phyloP scores from a whole-genome alignment of 1,139 yeast species.

The Kodamaea fungicola region DNA sequence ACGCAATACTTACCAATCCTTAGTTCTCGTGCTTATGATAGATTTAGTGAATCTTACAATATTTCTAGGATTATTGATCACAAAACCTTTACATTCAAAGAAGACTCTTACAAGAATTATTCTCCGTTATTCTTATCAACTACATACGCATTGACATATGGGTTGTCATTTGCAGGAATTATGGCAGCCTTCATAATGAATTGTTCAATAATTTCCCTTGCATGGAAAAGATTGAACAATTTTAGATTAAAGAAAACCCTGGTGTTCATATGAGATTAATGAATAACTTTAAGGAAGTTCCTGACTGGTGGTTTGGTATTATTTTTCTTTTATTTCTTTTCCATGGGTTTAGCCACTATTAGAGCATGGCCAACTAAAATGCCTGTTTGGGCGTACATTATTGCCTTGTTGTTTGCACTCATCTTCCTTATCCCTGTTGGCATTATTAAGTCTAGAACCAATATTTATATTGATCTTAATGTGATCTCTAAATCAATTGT shows the following conservation, averaged over 20 bases:
- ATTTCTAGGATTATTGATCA: conserved; percentile 41
- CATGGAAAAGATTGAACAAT: conserved; percentile 51
- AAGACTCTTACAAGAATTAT: conserved; percentile 42
- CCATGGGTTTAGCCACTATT: conserved; percentile 35
- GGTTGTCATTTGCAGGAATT: conserved; percentile 61
- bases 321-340: conserved; percentile 39
- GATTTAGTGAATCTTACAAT: conserved; percentile 31
- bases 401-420: conserved; percentile 40
- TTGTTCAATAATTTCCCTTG: too few relatives aligned
- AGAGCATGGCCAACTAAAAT: conserved; percentile 43
- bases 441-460: conserved; percentile 38
- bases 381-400: conserved; percentile 37
- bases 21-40: conserved; percentile 37
- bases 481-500: conserved; percentile 17
- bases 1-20: conserved; percentile 44
- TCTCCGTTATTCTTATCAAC: conserved; percentile 65
- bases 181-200: conserved; percentile 55
- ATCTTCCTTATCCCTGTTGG: conserved; percentile 44
- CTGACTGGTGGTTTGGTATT: conserved; percentile 62
- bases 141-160: conserved; percentile 59
- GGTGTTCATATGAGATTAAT: conserved; percentile 66
- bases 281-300: conserved; percentile 56
- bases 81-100: conserved; percentile 40
- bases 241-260: conserved; percentile 42
- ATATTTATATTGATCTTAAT: conserved; percentile 28